Base-by-base conservation (phyloP, 2,329 filamentous ascomycete genomes). In the Lecanicillium sp. region DNA sequence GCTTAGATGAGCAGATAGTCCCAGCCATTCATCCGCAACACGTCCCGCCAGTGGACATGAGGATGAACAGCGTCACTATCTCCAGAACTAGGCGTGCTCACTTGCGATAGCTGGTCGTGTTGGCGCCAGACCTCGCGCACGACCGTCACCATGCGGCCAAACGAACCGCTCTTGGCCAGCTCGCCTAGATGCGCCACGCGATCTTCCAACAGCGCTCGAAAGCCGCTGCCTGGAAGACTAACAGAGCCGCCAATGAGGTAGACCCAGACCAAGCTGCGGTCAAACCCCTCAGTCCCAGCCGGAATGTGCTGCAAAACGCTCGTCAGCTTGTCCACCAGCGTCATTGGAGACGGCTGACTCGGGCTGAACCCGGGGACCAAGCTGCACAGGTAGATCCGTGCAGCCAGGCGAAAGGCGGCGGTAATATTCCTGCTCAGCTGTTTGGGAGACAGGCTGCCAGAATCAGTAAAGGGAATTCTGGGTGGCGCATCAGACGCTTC, bases 381-480 rank as follows among this genome's bases (percentile, higher is more conserved):
- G 55, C 85, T 89, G 78, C 88, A 95, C n/a, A 96, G 80, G 64
- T 95, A 95, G 64, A 98, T 88, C 55, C 90, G 83, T 3, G 90
- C 89, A 3, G 90, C 90, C 38, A 94, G 70, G 52, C 90, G 85
- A 77, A 94, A 98, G 31, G 94, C 80, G 29, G 82, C 75, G 0
- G 88, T 94, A 62, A 96, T 87, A 68, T 94, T 95, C 60, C 77
- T 80, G 56, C 81, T 83, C 47, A 96, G 74, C 61, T 94, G 83
- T 55, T 84, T 85, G 3, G 89, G 84, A 40, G 81, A 81, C 48
- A 95, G 75, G 33, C 80, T 78, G 42, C 86, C 86, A 43, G 81
- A 84, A 45, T 74, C 70, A 46, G 78, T 79, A 68, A 67, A 85
- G 43, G 66, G 73, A 57, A 70, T 71, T 63, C 65, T 77, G 53